Evolutionary conservation across 805 yeast genomes (phyloP).

Genomic region (Danielozyma ontarioensis): DNA sequence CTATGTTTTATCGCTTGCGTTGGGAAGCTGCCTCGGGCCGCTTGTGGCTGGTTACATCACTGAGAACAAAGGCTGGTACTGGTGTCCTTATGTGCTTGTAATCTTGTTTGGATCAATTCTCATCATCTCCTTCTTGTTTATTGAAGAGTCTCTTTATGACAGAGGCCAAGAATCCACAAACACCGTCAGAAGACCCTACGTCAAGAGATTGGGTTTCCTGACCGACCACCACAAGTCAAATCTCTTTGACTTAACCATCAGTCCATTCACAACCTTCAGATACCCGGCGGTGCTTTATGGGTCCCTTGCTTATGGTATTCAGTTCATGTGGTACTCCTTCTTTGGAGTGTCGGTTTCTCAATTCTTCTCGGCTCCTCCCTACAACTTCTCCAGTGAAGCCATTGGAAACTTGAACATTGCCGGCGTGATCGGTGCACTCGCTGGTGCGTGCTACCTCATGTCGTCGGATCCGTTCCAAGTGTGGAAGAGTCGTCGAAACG

Average conservation of each 20-base stretch:
- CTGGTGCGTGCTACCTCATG: background rate
- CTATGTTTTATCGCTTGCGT: slow-evolving; percentile 20
- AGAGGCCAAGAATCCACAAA: slow-evolving; percentile 1
- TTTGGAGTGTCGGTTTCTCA: slow-evolving; percentile 45
- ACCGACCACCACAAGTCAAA: background rate
- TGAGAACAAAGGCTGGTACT: slow-evolving; percentile 9
- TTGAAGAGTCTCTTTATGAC: slow-evolving; percentile 13
- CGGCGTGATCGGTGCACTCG: background rate
- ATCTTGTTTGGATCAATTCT: slow-evolving; percentile 6
- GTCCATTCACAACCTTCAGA: background rate
- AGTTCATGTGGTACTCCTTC: slow-evolving; percentile 45
- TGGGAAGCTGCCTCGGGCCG: slow-evolving; percentile 10
- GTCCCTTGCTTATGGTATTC: slow-evolving; percentile 43
- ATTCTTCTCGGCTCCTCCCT: slow-evolving; percentile 43
- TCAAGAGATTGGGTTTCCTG: background rate
- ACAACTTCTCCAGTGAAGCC: slow-evolving; percentile 38
- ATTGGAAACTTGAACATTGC: background rate
- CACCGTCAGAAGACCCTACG: slow-evolving; percentile 1
- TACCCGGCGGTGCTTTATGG: slow-evolving; percentile 36
- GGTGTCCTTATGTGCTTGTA: slow-evolving; percentile 12
- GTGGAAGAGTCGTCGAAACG: background rate
- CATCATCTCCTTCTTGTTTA: slow-evolving; percentile 9
- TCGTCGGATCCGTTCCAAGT: background rate
- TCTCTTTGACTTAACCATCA: background rate
- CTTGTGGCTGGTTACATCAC: slow-evolving; percentile 13